These are phyloP conservation scores for Bolboschoenoplectus hybrid DNA, from an alignment of 202 grass and related monocot species.

Conservation along the genomic window DNA sequence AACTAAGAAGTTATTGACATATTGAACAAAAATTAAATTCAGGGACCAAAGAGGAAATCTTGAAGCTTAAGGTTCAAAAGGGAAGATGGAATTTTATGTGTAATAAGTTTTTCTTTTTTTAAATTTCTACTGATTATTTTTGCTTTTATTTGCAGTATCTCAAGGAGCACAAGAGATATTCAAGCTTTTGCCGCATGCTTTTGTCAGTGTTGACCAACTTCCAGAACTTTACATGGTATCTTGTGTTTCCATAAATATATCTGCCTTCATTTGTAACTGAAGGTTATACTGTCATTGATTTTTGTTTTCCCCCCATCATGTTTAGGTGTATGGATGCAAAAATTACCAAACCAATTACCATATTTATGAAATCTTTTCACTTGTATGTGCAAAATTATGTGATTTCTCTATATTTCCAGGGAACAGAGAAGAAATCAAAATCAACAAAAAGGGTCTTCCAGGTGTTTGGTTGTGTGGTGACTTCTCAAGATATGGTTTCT, in stretches of 20 bases:
- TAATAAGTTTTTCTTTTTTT: constrained; percentile 27
- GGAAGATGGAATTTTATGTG: background rate
- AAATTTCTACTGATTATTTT: background rate
- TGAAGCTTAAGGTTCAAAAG: background rate
- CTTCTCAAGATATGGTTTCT: constrained; percentile 85
- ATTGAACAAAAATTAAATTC: background rate
- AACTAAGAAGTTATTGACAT: background rate
- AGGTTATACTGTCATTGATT: background rate
- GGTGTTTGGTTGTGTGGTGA: constrained; percentile 85
- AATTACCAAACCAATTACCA: background rate
- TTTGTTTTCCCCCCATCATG: background rate
- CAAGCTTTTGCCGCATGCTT: constrained; percentile 91
- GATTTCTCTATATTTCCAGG: constrained; percentile 46
- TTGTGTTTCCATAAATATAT: background rate
- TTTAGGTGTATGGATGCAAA: constrained; percentile 13
- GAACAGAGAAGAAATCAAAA: constrained; percentile 48
- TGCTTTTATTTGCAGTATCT: constrained; percentile 63
- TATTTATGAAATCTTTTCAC: constrained; percentile 27
- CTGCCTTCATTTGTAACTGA: background rate
- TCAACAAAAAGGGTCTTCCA: constrained; percentile 79
- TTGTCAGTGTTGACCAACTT: constrained; percentile 68
- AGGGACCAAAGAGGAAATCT: background rate
- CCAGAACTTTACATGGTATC: constrained; percentile 61
- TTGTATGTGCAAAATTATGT: constrained; percentile 11
- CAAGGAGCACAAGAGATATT: constrained; percentile 97